phyloP scores from a whole-genome alignment of 306 rosid species.

The Nissolia schottii region DNA sequence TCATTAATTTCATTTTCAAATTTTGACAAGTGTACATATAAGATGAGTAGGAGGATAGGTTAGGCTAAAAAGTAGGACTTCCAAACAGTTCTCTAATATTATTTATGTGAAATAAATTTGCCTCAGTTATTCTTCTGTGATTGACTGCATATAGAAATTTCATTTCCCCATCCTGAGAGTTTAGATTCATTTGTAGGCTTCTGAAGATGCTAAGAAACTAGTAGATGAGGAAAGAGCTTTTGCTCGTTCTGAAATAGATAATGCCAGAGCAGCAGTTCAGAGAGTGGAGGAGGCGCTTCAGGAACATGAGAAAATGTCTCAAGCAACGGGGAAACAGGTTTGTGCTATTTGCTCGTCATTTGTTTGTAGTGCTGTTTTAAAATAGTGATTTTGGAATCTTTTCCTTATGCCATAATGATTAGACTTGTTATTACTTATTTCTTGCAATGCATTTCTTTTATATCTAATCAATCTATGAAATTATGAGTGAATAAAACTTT shows the following conservation, averaged over 20 bases:
- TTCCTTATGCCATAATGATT: neutral
- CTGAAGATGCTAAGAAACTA: slow-evolving; percentile 85
- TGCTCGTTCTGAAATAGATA: slow-evolving; percentile 91
- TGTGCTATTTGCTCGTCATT: slow-evolving; percentile 6
- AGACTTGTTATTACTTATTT: neutral
- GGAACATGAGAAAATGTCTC: slow-evolving; percentile 71
- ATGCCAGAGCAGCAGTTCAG: slow-evolving; percentile 90
- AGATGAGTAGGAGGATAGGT: no score
- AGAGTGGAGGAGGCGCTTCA: slow-evolving; percentile 84
- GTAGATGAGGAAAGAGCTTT: slow-evolving; percentile 92
- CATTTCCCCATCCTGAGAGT: slow-evolving; percentile 5
- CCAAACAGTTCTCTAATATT: no score
- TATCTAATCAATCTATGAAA: neutral
- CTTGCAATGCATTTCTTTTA: neutral
- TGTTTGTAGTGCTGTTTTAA: neutral
- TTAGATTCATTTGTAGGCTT: slow-evolving; percentile 58
- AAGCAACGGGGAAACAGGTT: slow-evolving; percentile 78
- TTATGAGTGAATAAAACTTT: neutral
- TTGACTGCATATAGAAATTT: neutral
- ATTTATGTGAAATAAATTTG: neutral
- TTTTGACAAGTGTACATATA: no score
- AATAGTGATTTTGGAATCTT: neutral
- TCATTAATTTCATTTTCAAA: no score
- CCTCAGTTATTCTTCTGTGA: neutral
- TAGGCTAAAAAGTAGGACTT: no score